These are phyloP conservation scores for Eutrema heterophyllum DNA, from an alignment of 345 rosid genomes.

Conservation along the genomic window DNA sequence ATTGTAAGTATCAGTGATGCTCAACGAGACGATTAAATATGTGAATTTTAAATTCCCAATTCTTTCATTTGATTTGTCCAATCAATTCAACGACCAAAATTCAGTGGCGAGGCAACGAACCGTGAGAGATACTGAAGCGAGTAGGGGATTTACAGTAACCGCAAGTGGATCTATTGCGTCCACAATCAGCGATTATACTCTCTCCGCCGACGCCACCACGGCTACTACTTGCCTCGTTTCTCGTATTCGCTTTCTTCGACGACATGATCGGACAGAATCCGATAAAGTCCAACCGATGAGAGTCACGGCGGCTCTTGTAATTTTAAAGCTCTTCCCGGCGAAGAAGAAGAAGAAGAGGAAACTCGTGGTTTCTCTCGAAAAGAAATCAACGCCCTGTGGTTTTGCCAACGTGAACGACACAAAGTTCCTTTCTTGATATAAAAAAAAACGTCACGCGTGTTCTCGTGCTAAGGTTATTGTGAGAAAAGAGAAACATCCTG, in stretches of 20 bases:
- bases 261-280: slow-evolving; percentile 22
- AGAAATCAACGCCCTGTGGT: slow-evolving; percentile 8
- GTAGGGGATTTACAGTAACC: slow-evolving; percentile 64
- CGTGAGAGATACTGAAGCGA: slow-evolving; percentile 61
- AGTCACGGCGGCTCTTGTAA: not conserved
- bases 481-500: not conserved
- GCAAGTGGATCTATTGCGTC: slow-evolving; percentile 43
- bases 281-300: not conserved
- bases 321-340: not conserved
- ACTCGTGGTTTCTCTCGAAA: not conserved
- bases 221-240: slow-evolving; percentile 70
- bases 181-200: slow-evolving; percentile 55
- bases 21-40: not conserved
- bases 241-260: slow-evolving; percentile 39
- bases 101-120: slow-evolving; percentile 32
- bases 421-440: not conserved
- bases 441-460: not conserved
- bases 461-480: not conserved
- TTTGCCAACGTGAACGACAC: not conserved
- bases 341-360: slow-evolving; percentile 4
- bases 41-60: not conserved
- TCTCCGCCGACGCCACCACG: slow-evolving; percentile 29
- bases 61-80: not conserved
- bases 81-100: not conserved
- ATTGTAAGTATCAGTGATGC: not conserved